A percentile compares a stretch with the other conserved stretches of the same genome.
Conservation (phyloP, 495 filamentous ascomycete species). For the Penicillium odoratum region DNA sequence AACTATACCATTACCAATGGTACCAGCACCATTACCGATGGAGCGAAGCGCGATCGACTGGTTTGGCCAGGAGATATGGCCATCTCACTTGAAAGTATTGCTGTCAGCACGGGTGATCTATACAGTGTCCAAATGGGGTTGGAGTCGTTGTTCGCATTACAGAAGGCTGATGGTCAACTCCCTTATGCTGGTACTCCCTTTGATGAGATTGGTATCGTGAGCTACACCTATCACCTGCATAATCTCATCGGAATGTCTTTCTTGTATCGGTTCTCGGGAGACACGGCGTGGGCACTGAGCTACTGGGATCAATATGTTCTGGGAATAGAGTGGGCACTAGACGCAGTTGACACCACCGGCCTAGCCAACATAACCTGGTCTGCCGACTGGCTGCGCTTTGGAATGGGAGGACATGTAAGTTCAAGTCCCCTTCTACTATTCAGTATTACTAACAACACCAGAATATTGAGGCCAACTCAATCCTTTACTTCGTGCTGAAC, state of each 20-base stretch:
- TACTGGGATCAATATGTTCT: conserved; percentile 48
- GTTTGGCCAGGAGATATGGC: conserved; percentile 62
- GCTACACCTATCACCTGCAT: conserved; percentile 60
- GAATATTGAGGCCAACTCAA: conserved; percentile 38
- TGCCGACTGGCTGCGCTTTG: conserved; percentile 49
- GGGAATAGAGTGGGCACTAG: conserved; percentile 48
- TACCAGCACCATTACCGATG: conserved; percentile 50
- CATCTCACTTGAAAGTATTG: conserved; percentile 51
- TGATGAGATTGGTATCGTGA: conserved; percentile 28
- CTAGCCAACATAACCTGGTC: conserved; percentile 50
- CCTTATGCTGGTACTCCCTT: conserved; percentile 55
- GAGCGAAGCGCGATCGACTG: conserved; percentile 56
- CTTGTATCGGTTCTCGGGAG: conserved; percentile 53
- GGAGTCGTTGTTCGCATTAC: conserved; percentile 51
- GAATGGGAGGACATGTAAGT: conserved; percentile 38
- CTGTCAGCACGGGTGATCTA: conserved; percentile 55
- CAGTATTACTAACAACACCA: neutral
- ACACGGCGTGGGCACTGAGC: conserved; percentile 41
- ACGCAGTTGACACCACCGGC: conserved; percentile 45
- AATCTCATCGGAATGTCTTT: conserved; percentile 55
- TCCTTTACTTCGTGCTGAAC: conserved; percentile 36
- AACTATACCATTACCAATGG: conserved; percentile 48
- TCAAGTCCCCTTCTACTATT: neutral
- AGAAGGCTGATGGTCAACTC: conserved; percentile 41
- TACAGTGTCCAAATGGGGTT: conserved; percentile 55